phyloP scores from a whole-genome alignment of 495 filamentous ascomycete genomes.

The Xylaria intraflava region DNA sequence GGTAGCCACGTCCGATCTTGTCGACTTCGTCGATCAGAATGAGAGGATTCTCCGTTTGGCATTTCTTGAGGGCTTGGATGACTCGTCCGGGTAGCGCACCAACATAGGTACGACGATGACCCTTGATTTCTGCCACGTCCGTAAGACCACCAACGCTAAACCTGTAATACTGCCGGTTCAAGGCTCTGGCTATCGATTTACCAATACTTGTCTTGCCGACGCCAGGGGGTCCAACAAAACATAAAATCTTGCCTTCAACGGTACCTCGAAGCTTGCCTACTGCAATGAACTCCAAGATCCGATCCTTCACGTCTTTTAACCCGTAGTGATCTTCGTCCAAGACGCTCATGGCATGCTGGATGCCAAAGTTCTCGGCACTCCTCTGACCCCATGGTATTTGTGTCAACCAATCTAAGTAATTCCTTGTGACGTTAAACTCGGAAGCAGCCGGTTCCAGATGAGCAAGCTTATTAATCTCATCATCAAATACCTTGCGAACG shows the following conservation, averaged over 20 bases:
- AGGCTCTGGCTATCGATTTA: constrained; percentile 90
- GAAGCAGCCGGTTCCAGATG: constrained; percentile 92
- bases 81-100: constrained; percentile 93
- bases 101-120: constrained; percentile 93
- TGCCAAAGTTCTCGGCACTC: constrained; percentile 94
- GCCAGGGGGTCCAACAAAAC: constrained; percentile 89
- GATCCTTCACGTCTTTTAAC: constrained; percentile 96
- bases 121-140: constrained; percentile 99
- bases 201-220: constrained; percentile 99
- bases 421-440: constrained; percentile 98
- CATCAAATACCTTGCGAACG: constrained; percentile 95
- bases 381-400: constrained; percentile 97
- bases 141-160: constrained; percentile 96
- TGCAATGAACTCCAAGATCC: constrained; percentile 97
- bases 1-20: constrained; percentile 93
- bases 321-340: constrained; percentile 97
- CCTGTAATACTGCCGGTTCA: constrained; percentile 94
- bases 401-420: constrained; percentile 98
- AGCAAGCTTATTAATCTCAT: constrained; percentile 93
- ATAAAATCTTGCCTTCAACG: constrained; percentile 97
- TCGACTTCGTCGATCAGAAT: constrained; percentile 97
- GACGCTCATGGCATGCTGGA: constrained; percentile 80
- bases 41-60: constrained; percentile 95
- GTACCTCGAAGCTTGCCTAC: constrained; percentile 96
- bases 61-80: constrained; percentile 98